These are phyloP conservation scores for Aureobasidium sp. DNA, from an alignment of 2,329 filamentous ascomycete species.

Conservation along the genomic window DNA sequence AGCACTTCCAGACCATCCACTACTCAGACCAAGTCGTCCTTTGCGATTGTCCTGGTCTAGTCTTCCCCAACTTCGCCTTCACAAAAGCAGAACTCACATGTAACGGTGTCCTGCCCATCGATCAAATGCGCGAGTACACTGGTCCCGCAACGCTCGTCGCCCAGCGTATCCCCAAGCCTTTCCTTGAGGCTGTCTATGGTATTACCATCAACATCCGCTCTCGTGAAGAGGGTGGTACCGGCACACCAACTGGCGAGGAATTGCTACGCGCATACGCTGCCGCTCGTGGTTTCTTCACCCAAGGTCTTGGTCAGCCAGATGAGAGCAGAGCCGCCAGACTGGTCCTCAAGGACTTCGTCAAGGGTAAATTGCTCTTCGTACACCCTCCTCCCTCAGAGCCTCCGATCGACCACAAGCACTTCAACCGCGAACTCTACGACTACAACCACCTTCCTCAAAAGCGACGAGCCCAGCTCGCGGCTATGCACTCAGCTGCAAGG, in stretches of 20 bases:
- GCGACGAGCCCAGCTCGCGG: conserved; percentile 59
- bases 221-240: conserved; percentile 86
- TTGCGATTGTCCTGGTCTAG: conserved; percentile 96
- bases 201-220: conserved; percentile 78
- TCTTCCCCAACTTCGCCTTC: conserved; percentile 95
- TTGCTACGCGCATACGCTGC: conserved; percentile 77
- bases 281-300: conserved; percentile 84
- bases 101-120: conserved; percentile 90
- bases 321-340: conserved; percentile 85
- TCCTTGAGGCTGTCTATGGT: conserved; percentile 89
- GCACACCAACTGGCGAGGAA: conserved; percentile 76
- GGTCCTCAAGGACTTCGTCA: conserved; percentile 95
- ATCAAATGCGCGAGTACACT: conserved; percentile 88
- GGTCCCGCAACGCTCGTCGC: conserved; percentile 80
- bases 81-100: conserved; percentile 96
- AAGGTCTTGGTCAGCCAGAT: conserved; percentile 83
- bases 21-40: conserved; percentile 82
- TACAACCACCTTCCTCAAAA: conserved; percentile 73
- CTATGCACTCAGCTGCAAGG: conserved; percentile 26
- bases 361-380: conserved; percentile 87
- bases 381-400: conserved; percentile 69
- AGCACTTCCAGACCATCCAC: conserved; percentile 98
- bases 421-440: conserved; percentile 88
- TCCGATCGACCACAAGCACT: conserved; percentile 61
- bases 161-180: conserved; percentile 74